Conservation (phyloP, 306 rosid genomes). For the Cyclanthera cordifolia region DNA sequence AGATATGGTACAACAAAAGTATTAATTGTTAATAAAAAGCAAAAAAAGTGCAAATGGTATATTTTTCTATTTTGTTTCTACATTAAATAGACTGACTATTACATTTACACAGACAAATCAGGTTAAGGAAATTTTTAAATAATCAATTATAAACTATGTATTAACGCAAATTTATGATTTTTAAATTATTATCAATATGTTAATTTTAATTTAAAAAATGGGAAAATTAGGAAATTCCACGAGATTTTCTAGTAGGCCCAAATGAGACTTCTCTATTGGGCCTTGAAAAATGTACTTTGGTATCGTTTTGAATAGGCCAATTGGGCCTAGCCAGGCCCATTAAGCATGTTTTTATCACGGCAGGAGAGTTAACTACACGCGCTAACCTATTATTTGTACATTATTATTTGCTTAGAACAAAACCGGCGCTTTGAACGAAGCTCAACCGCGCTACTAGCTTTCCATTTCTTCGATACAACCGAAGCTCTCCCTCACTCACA, state of each 20-base stretch:
- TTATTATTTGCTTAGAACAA: neutral
- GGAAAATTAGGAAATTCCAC: no score
- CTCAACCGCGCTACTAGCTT: constrained; percentile 4
- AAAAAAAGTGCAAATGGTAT: neutral
- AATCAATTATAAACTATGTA: no score
- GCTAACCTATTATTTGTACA: neutral
- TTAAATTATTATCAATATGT: neutral
- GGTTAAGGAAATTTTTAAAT: no score
- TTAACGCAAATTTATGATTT: neutral
- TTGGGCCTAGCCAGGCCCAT: neutral
- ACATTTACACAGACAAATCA: neutral
- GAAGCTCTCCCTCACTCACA: constrained; percentile 23
- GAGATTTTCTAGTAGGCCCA: no score
- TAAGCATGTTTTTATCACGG: neutral
- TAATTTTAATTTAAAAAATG: no score
- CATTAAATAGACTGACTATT: neutral
- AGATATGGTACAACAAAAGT: neutral
- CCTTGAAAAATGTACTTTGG: neutral
- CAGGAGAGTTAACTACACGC: neutral
- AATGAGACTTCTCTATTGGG: neutral
- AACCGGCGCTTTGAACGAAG: constrained; percentile 12
- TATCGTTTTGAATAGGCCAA: neutral
- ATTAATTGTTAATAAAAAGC: neutral
- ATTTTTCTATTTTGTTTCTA: neutral
- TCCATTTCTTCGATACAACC: constrained; percentile 46